Evolutionary conservation across 192 early-diverging fungal species (phyloP), one percentile per base, ranked within the genome.

Genomic region (Coemansia sp.): DNA sequence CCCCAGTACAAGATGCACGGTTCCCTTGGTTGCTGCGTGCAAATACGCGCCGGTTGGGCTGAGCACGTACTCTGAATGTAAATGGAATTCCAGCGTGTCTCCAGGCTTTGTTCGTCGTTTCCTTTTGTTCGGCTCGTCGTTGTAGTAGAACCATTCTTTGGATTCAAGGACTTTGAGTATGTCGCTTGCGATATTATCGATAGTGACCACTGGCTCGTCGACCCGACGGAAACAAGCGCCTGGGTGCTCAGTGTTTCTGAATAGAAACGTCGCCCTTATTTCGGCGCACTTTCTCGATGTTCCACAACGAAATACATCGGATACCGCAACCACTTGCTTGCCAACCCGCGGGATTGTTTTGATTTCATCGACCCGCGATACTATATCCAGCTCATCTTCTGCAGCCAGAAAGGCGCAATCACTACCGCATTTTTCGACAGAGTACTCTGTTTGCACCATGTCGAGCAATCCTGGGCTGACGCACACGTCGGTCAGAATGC

Each of bases 361-460:
- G 20, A 96, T 86, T 4, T 92, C 90, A 42, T 88, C 85, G 53
- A 95, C 83, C 20, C 85, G 74, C 16, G 92, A 89, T 43, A 78
- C 82, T 34, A 90, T 89, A 40, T 86, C 83, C 21, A 97, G 86
- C 40, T 78, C 51, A 64, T 97, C 94, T 40, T 92, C 93, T 46
- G 84, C 79, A 35, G 74, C 74, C 34, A 95, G 75, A 16, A 86
- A 9, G 8, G 48, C 21, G 48, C 3, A 51, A 13, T 15, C 8
- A 8, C 48, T 40, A 40, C 39, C 18, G 18, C 40, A 43, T 51
- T 51, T 51, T 5, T 88, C 84, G 83, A 92, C 91, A 31, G 87
- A 87, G 80, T 92, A 92, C 67, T 85, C 84, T 15, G 94, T 84
- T 78, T 96, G 95, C 33, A 94, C 92, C 26, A 94, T 81, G 40